phyloP scores from a whole-genome alignment of 371 early-diverging fungal genomes.

The Saksenaea vasiformis region DNA sequence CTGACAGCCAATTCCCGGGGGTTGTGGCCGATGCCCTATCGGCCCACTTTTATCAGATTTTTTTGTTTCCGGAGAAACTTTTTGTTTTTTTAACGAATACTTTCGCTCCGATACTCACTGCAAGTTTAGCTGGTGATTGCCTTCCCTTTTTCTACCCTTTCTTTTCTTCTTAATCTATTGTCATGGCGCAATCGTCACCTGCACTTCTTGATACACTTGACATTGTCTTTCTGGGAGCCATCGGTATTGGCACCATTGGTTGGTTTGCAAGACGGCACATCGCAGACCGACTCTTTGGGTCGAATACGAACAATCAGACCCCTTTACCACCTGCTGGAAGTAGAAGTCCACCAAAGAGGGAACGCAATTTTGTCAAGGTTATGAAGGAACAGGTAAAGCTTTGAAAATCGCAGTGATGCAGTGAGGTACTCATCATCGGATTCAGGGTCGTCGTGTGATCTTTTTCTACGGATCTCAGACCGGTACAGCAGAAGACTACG shows the following conservation, averaged over 20 bases:
- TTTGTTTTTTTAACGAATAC: background rate
- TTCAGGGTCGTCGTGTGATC: constrained; percentile 67
- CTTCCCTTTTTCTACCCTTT: background rate
- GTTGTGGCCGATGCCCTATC: background rate
- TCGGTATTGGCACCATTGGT: constrained; percentile 54
- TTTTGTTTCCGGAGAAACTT: background rate
- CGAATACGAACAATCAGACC: constrained; percentile 19
- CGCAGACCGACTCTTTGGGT: constrained; percentile 22
- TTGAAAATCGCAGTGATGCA: background rate
- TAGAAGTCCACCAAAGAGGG: constrained; percentile 22
- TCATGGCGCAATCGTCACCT: constrained; percentile 24
- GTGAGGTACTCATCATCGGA: background rate
- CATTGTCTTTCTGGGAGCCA: constrained; percentile 47
- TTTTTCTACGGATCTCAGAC: constrained; percentile 96
- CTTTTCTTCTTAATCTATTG: background rate
- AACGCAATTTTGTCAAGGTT: constrained; percentile 64
- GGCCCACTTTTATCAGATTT: background rate
- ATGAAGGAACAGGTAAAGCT: constrained; percentile 58
- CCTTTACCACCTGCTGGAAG: background rate
- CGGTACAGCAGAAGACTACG: constrained; percentile 96
- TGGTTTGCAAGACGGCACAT: constrained; percentile 40
- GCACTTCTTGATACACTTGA: constrained; percentile 48
- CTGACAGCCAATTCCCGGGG: background rate
- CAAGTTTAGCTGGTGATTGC: background rate
- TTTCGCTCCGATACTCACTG: background rate